Percentiles rank a stretch among this genome's conserved stretches.
Evolutionary conservation across 495 filamentous ascomycete genomes (phyloP).

Genomic region (Glonium stellatum): DNA sequence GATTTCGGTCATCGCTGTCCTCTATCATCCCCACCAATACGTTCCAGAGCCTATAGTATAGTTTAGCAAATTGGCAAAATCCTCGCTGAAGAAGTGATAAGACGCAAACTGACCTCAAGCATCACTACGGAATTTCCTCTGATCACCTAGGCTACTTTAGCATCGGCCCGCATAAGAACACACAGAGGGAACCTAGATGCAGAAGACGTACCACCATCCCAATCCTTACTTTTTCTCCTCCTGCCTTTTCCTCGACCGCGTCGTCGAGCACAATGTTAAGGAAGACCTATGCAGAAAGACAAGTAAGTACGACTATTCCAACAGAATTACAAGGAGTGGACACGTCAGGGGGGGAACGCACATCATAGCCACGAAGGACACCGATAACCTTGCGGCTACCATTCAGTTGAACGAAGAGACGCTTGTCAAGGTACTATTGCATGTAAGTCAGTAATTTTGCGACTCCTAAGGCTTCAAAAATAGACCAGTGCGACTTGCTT

Average conservation of each 20-base stretch:
- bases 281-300: constrained; percentile 62
- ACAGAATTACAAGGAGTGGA: not conserved
- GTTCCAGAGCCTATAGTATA: constrained; percentile 47
- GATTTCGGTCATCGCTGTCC: not conserved
- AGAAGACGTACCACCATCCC: constrained; percentile 77
- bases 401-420: constrained; percentile 95
- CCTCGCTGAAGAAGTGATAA: too few relatives aligned
- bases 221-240: constrained; percentile 81
- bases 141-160: constrained; percentile 6
- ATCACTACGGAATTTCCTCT: constrained; percentile 29
- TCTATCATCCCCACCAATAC: constrained; percentile 38
- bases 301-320: not conserved
- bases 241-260: constrained; percentile 90
- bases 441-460: not conserved
- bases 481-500: constrained; percentile 48
- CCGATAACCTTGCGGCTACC: constrained; percentile 96
- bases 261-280: constrained; percentile 97
- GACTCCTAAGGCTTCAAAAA: not conserved
- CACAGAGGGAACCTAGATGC: not conserved
- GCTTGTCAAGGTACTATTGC: constrained; percentile 93
- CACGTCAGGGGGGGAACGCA: constrained; percentile 33
- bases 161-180: not conserved
- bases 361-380: constrained; percentile 91
- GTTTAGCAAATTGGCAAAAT: constrained; percentile 22
- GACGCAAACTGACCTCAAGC: constrained; percentile 59